Evolutionary conservation across 106 monocot genomes (phyloP), one percentile per base, ranked within the genome.

Genomic region (Platanthera zijinensis): DNA sequence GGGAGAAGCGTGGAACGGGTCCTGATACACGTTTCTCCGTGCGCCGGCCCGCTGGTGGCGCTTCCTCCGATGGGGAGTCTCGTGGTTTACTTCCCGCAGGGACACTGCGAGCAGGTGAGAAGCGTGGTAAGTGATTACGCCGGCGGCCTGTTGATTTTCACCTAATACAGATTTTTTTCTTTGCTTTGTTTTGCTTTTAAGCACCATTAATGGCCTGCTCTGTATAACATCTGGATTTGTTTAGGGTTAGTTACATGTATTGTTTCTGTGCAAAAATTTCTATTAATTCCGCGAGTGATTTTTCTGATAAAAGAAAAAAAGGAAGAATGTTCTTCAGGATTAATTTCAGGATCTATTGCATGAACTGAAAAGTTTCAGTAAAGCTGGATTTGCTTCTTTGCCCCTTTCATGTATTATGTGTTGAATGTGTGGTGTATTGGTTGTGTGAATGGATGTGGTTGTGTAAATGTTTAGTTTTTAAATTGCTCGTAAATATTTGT

Each of bases 31-130:
- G 25, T 25, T 25, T 25, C 25, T 25, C 25, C 88, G 56, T 88
- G 88, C 78, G 85, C 85, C 49, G 88, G 88, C 48, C 88, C 85
- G 45, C 78, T 88, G 74, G 82, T 88, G 73, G 71, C 78, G 53
- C 71, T 88, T 72, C 88, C 88, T 46, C 85, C 82, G 49, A 83
- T 81, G 66, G 90, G 92, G 57, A 93, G 90, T 79, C 87, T 93
- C 80, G 92, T 93, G 59, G 84, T 90, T 54, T 93, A 93, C 83
- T 88, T 88, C 79, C 90, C 92, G 6, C 90, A 90, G 71, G 92
- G 92, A 8, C 88, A 88, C 83, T 80, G 82, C 46, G 85, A 88
- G 80, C 88, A 83, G 85, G 83, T 88, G 71, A 48, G 48, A 50
- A 18, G 21, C 8, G 9, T 30, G 25, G 12, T 56, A 10, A 39